phyloP scores from a whole-genome alignment of 257 asterid genomes.

The Fraxinus pennsylvanica region DNA sequence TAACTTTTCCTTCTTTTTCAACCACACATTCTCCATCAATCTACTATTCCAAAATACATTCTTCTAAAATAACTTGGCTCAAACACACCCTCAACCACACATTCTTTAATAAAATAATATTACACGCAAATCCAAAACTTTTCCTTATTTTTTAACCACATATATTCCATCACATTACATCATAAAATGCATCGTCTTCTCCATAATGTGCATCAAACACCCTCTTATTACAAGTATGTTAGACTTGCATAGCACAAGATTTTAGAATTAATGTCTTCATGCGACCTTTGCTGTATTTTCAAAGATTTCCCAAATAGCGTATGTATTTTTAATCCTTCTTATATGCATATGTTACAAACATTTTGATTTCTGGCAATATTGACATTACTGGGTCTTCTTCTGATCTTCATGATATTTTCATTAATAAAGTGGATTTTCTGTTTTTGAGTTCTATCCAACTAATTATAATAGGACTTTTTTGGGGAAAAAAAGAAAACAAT shows the following conservation, averaged over 20 bases:
- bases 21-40: no score
- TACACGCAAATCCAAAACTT: no score
- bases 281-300: not conserved
- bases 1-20: no score
- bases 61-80: no score
- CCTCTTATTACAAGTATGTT: not conserved
- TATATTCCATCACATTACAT: no score
- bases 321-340: not conserved
- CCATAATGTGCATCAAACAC: no score
- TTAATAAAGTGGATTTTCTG: not conserved
- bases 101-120: no score
- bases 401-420: not conserved
- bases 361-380: not conserved
- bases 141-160: no score
- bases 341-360: not conserved
- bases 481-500: not conserved
- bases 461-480: not conserved
- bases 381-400: not conserved
- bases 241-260: not conserved
- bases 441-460: not conserved
- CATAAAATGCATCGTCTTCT: no score
- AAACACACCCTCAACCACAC: no score
- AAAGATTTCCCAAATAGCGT: not conserved
- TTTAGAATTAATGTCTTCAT: not conserved
- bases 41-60: no score